Conservation (phyloP, 1,139 yeast species). For the Taiozyma onychis region DNA sequence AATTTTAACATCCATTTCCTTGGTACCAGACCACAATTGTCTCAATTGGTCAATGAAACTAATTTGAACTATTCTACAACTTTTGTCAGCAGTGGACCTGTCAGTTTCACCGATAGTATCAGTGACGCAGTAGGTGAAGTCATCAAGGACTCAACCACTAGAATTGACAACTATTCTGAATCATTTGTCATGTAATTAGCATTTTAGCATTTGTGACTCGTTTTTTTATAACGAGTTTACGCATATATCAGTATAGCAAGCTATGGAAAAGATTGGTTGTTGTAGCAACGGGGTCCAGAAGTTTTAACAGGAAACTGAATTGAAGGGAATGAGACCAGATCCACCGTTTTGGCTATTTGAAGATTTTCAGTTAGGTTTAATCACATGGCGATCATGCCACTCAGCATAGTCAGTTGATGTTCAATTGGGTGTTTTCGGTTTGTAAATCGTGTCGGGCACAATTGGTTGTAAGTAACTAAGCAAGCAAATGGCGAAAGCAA, state of each 20-base stretch:
- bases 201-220: background rate
- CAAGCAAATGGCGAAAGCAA: background rate
- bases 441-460: too few relatives aligned
- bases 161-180: slow-evolving; percentile 38
- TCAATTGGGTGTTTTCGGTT: too few relatives aligned
- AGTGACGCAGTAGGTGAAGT: slow-evolving; percentile 29
- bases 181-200: slow-evolving; percentile 28
- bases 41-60: slow-evolving; percentile 8
- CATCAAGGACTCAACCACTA: slow-evolving; percentile 23
- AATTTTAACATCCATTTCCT: slow-evolving; percentile 4
- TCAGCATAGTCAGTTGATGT: too few relatives aligned
- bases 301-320: too few relatives aligned
- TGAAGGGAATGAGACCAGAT: too few relatives aligned
- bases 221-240: background rate
- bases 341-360: too few relatives aligned
- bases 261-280: too few relatives aligned
- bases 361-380: too few relatives aligned
- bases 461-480: background rate
- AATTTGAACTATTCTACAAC: slow-evolving; percentile 19
- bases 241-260: background rate
- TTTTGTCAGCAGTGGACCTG: slow-evolving; percentile 41
- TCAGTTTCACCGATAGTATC: slow-evolving; percentile 32
- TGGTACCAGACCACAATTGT: slow-evolving; percentile 18
- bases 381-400: too few relatives aligned
- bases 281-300: too few relatives aligned